These are phyloP conservation scores for Chaetomium sp. DNA, from an alignment of 2,329 filamentous ascomycete species.

Conservation along the genomic window DNA sequence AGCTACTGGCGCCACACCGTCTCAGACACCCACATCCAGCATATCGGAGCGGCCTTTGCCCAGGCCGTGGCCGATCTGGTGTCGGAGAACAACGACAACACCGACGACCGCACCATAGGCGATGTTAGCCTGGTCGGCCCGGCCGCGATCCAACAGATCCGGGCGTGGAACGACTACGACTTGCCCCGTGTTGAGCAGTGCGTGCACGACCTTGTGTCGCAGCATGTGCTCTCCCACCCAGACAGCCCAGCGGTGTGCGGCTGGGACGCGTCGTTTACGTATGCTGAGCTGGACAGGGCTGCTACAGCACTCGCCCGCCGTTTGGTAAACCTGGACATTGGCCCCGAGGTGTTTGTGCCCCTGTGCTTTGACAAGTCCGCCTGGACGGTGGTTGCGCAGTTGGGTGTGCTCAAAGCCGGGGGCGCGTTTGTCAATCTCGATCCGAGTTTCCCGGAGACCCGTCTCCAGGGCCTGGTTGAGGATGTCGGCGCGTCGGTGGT, in stretches of 20 bases:
- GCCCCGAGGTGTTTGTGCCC: slow-evolving; percentile 21
- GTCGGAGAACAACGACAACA: neutral
- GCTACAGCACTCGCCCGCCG: slow-evolving; percentile 18
- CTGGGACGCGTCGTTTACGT: slow-evolving; percentile 23
- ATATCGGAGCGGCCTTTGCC: slow-evolving; percentile 25
- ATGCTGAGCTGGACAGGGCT: slow-evolving; percentile 17
- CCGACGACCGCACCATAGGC: slow-evolving; percentile 19
- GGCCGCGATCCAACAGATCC: slow-evolving; percentile 10
- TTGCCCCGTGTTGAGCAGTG: slow-evolving; percentile 17
- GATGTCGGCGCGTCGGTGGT: slow-evolving; percentile 16
- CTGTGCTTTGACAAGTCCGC: slow-evolving; percentile 26
- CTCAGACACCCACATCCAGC: slow-evolving; percentile 21
- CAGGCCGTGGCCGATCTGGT: slow-evolving; percentile 18
- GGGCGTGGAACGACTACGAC: slow-evolving; percentile 19
- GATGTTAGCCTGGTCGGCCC: slow-evolving; percentile 24
- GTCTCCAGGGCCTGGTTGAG: slow-evolving; percentile 17
- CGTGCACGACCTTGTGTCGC: slow-evolving; percentile 19
- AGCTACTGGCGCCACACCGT: slow-evolving; percentile 21
- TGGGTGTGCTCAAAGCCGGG: slow-evolving; percentile 27
- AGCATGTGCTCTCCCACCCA: slow-evolving; percentile 32
- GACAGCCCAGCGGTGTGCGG: slow-evolving; percentile 25
- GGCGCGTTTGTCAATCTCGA: slow-evolving; percentile 28
- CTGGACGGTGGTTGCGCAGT: slow-evolving; percentile 22
- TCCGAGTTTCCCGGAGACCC: slow-evolving; percentile 20
- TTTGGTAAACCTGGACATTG: slow-evolving; percentile 14